A percentile compares a stretch with the other conserved stretches of the same genome.
Conservation (phyloP, 148 eudicot genomes). For the Persicaria tinctoria region DNA sequence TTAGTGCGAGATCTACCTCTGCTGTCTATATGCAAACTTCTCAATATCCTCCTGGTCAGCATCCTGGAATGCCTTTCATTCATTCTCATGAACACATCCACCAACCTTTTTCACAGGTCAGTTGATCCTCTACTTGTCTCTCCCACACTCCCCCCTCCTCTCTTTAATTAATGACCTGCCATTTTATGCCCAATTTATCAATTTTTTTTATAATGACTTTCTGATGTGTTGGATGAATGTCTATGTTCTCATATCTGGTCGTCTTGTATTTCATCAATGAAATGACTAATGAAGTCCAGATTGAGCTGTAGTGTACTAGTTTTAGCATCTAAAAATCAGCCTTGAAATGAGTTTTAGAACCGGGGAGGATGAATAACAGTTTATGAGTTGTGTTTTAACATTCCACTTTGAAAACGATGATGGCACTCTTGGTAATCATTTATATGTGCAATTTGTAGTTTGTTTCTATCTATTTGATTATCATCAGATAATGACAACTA, state of each 20-base stretch:
- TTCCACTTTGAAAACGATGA: background rate
- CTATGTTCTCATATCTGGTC: background rate
- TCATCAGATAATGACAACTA: background rate
- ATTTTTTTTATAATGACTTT: background rate
- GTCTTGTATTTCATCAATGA: background rate
- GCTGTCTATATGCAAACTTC: slow-evolving; percentile 66
- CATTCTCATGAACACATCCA: slow-evolving; percentile 78
- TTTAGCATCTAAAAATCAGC: background rate
- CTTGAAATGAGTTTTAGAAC: background rate
- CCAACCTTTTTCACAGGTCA: slow-evolving; percentile 67
- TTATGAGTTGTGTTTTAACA: background rate
- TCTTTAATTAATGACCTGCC: background rate
- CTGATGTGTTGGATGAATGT: background rate
- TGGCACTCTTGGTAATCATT: background rate
- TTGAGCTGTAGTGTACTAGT: no score
- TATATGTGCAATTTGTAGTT: background rate
- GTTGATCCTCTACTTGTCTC: background rate
- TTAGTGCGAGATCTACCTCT: slow-evolving; percentile 54
- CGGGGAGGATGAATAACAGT: background rate
- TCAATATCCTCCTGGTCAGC: slow-evolving; percentile 64
- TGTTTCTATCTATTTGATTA: background rate
- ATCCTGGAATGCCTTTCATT: slow-evolving; percentile 63
- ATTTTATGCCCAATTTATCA: background rate
- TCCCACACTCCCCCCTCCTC: background rate
- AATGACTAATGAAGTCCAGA: background rate